Evolutionary conservation across 2,329 filamentous ascomycete genomes (phyloP).

Genomic region (Gliomastix tumulicola): DNA sequence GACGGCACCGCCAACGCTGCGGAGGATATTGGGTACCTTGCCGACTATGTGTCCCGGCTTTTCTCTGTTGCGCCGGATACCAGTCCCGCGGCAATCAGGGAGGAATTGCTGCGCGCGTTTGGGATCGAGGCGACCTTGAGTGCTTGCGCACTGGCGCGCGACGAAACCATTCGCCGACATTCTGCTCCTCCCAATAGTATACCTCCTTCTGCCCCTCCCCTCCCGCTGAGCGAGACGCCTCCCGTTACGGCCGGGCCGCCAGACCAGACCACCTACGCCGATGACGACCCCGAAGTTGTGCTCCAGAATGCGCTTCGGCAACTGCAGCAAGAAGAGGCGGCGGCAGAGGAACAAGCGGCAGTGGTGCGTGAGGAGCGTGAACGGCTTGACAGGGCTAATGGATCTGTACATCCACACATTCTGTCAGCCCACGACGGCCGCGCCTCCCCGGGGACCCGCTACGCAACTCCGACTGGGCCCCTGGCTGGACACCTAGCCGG

Average conservation of each 20-base stretch:
- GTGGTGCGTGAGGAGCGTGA: slow-evolving; percentile 46
- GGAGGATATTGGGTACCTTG: slow-evolving; percentile 52
- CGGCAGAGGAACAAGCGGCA: slow-evolving; percentile 49
- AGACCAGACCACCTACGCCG: slow-evolving; percentile 32
- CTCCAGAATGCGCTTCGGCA: slow-evolving; percentile 52
- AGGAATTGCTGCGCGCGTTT: slow-evolving; percentile 47
- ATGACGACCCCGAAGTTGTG: slow-evolving; percentile 51
- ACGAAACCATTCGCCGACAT: slow-evolving; percentile 43
- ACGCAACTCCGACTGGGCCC: slow-evolving; percentile 24
- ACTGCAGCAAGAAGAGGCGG: slow-evolving; percentile 52
- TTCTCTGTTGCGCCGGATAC: slow-evolving; percentile 52
- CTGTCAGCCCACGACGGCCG: slow-evolving; percentile 20
- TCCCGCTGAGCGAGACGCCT: slow-evolving; percentile 13
- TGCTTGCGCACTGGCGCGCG: slow-evolving; percentile 49
- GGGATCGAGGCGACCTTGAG: slow-evolving; percentile 47
- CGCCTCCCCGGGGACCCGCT: slow-evolving; percentile 22
- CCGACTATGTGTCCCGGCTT: slow-evolving; percentile 52
- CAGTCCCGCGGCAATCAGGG: slow-evolving; percentile 51
- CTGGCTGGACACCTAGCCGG: slow-evolving; percentile 34
- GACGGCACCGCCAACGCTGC: slow-evolving; percentile 38
- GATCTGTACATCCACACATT: slow-evolving; percentile 18
- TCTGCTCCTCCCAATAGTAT: slow-evolving; percentile 7
- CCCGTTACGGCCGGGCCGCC: slow-evolving; percentile 12
- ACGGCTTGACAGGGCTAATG: slow-evolving; percentile 30
- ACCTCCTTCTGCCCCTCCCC: no score